These are phyloP conservation scores for Ceratocystiopsis brevicomis DNA, from an alignment of 2,329 filamentous ascomycete species.

Conservation along the genomic window DNA sequence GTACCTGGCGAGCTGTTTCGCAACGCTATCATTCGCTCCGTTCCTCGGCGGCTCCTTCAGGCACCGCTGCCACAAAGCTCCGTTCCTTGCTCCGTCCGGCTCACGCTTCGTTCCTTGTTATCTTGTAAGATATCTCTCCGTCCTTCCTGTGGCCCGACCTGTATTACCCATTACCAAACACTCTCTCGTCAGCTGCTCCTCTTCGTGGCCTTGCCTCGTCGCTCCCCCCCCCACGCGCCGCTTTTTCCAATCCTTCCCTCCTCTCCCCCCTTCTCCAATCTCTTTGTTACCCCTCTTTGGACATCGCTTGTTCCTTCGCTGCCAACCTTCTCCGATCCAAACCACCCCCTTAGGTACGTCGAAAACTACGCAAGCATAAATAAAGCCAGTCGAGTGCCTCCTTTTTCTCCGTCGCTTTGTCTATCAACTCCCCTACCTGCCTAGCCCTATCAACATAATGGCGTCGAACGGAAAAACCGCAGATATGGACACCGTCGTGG, in stretches of 20 bases:
- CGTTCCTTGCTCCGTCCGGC: neutral
- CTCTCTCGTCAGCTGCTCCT: constrained; percentile 1
- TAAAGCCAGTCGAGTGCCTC: neutral
- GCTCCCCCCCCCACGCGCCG: too few relatives aligned
- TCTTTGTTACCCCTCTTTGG: too few relatives aligned
- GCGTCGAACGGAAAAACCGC: constrained; percentile 4
- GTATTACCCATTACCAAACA: constrained; percentile 1
- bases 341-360: too few relatives aligned
- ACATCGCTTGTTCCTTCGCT: too few relatives aligned
- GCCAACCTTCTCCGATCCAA: too few relatives aligned
- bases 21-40: too few relatives aligned
- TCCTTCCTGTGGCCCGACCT: neutral
- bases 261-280: too few relatives aligned
- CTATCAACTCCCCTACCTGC: neutral
- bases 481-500: constrained; percentile 17
- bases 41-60: too few relatives aligned
- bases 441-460: constrained; percentile 3
- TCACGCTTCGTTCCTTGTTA: neutral
- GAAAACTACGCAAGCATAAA: too few relatives aligned
- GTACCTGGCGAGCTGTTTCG: too few relatives aligned
- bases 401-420: neutral
- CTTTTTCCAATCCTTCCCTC: too few relatives aligned
- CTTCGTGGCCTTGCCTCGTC: too few relatives aligned
- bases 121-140: constrained; percentile 1
- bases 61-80: neutral